These are phyloP conservation scores for Trematosphaeria pertusa DNA, from an alignment of 2,329 filamentous ascomycete species.

Conservation along the genomic window DNA sequence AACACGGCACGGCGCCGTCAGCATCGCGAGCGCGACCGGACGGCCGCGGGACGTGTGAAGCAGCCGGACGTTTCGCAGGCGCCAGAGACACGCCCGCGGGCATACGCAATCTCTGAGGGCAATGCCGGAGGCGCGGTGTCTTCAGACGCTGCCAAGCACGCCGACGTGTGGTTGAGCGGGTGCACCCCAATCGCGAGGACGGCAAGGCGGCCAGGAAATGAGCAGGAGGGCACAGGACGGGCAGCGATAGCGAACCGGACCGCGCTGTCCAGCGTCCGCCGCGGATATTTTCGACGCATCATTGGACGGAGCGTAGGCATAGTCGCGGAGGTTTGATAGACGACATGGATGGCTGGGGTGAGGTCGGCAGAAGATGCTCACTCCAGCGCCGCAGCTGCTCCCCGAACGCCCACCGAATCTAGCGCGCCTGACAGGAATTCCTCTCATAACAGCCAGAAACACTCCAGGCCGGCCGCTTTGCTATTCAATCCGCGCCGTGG, in stretches of 20 bases:
- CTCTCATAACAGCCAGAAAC: constrained; percentile 20
- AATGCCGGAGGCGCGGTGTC: constrained; percentile 33
- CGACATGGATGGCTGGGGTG: constrained; percentile 36
- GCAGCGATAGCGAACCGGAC: constrained; percentile 28
- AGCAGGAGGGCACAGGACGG: constrained; percentile 35
- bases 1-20: neutral
- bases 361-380: constrained; percentile 38
- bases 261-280: constrained; percentile 20
- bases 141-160: constrained; percentile 43
- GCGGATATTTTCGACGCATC: constrained; percentile 37
- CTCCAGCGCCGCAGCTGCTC: neutral
- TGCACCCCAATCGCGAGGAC: constrained; percentile 17
- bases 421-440: constrained; percentile 12
- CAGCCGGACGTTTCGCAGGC: constrained; percentile 46
- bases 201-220: constrained; percentile 36
- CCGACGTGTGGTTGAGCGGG: constrained; percentile 29
- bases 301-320: constrained; percentile 28
- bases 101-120: constrained; percentile 35
- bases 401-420: constrained; percentile 5
- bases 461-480: constrained; percentile 22
- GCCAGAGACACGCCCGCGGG: constrained; percentile 24
- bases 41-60: constrained; percentile 37
- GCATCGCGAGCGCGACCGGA: neutral
- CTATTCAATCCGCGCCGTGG: constrained; percentile 21
- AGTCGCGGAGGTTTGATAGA: constrained; percentile 44